These are phyloP conservation scores for Cadophora sp. DNA, from an alignment of 2,329 filamentous ascomycete species.

Conservation along the genomic window DNA sequence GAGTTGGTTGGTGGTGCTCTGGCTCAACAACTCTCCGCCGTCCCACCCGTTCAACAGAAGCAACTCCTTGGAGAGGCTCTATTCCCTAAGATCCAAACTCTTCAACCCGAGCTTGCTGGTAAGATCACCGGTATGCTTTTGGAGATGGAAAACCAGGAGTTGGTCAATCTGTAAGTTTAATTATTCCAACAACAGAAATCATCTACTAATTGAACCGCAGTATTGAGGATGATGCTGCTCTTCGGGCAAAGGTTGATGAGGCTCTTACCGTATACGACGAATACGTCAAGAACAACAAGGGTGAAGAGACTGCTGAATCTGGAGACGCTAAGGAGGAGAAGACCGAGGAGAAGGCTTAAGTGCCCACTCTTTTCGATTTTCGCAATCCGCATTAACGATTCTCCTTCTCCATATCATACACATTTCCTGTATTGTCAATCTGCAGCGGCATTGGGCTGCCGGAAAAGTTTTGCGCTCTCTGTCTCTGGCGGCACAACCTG, in stretches of 20 bases:
- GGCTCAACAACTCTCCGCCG: slow-evolving; percentile 62
- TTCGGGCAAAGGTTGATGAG: slow-evolving; percentile 96
- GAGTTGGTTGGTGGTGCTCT: slow-evolving; percentile 50
- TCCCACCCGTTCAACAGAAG: slow-evolving; percentile 82
- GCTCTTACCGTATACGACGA: slow-evolving; percentile 97
- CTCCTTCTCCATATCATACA: slow-evolving; percentile 32
- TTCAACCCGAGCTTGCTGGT: slow-evolving; percentile 94
- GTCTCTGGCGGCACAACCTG: slow-evolving; percentile 36
- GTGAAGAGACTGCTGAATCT: slow-evolving; percentile 44
- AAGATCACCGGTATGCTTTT: slow-evolving; percentile 99
- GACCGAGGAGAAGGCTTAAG: slow-evolving; percentile 59
- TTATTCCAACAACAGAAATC: not conserved
- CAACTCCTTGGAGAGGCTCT: slow-evolving; percentile 97
- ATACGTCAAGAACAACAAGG: slow-evolving; percentile 77
- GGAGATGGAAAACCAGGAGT: slow-evolving; percentile 97
- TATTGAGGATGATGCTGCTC: slow-evolving; percentile 86
- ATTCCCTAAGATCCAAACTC: slow-evolving; percentile 96
- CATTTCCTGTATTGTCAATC: slow-evolving; percentile 42
- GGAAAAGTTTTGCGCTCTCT: slow-evolving; percentile 44
- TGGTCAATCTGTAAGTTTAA: slow-evolving; percentile 88
- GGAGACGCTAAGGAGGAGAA: slow-evolving; percentile 57
- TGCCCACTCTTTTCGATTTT: slow-evolving; percentile 40
- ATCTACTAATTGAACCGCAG: slow-evolving; percentile 55
- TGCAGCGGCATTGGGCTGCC: slow-evolving; percentile 39
- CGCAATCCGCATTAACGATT: slow-evolving; percentile 31